phyloP scores from a whole-genome alignment of 345 rosid genomes.

The Salix dunnii region DNA sequence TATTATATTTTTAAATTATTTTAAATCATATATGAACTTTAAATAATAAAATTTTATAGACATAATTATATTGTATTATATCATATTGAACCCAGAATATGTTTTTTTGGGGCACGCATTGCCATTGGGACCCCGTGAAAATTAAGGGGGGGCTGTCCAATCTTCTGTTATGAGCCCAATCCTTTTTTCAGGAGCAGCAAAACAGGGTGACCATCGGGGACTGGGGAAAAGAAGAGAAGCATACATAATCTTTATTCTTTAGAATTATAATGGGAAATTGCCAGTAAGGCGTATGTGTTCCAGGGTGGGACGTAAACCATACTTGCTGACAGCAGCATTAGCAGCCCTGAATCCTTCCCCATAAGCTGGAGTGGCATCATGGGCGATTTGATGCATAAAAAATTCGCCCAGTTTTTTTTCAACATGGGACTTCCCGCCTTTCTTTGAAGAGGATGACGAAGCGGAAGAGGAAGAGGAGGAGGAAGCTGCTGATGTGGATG shows the following conservation, averaged over 20 bases:
- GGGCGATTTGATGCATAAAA: conserved; percentile 76
- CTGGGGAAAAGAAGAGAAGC: neutral
- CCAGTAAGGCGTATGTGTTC: conserved; percentile 67
- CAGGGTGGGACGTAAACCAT: conserved; percentile 65
- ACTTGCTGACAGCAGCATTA: conserved; percentile 70
- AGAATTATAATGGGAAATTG: conserved; percentile 56
- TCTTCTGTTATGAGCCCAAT: conserved; percentile 19
- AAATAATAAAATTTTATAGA: no score
- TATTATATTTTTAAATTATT: no score
- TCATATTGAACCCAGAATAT: conserved; percentile 1
- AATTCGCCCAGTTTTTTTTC: conserved; percentile 85
- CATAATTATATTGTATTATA: no score
- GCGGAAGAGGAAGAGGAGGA: conserved; percentile 44
- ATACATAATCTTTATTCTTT: neutral
- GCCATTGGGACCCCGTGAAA: neutral
- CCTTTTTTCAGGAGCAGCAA: neutral
- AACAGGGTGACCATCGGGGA: neutral
- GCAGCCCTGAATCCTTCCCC: conserved; percentile 85
- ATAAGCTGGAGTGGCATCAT: conserved; percentile 83
- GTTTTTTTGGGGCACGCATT: neutral
- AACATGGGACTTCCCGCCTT: conserved; percentile 60
- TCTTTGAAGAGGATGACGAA: conserved; percentile 51
- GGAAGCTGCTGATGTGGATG: conserved; percentile 38
- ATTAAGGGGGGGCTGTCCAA: conserved; percentile 10
- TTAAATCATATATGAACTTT: no score